These are phyloP conservation scores for Fusarium tuaranense DNA, from an alignment of 2,329 filamentous ascomycete genomes.

Conservation along the genomic window DNA sequence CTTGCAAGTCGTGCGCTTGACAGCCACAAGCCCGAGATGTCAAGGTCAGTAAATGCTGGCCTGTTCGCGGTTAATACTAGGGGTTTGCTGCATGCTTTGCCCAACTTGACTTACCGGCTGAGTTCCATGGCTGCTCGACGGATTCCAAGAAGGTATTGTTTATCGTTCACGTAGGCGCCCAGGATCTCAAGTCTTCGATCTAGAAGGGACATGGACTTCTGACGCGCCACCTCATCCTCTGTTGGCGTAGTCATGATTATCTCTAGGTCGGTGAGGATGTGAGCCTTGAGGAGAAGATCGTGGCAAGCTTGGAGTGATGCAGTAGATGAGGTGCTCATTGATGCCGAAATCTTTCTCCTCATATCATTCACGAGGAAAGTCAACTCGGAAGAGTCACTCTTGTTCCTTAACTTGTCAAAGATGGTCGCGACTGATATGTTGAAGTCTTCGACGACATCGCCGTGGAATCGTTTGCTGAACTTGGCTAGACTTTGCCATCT, in stretches of 20 bases:
- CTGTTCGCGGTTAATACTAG: slow-evolving; percentile 47
- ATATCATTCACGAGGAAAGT: slow-evolving; percentile 69
- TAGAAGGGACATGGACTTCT: slow-evolving; percentile 56
- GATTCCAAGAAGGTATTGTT: slow-evolving; percentile 91
- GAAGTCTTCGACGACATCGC: slow-evolving; percentile 71
- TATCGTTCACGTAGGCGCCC: slow-evolving; percentile 90
- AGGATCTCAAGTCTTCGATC: slow-evolving; percentile 87
- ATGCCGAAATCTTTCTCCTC: slow-evolving; percentile 76
- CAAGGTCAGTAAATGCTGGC: slow-evolving; percentile 73
- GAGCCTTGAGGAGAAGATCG: slow-evolving; percentile 85
- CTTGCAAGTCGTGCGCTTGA: slow-evolving; percentile 86
- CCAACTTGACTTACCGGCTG: slow-evolving; percentile 65
- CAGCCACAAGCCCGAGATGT: slow-evolving; percentile 88
- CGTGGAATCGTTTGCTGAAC: slow-evolving; percentile 69
- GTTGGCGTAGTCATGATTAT: slow-evolving; percentile 69
- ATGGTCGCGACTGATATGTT: slow-evolving; percentile 79
- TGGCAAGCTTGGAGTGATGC: slow-evolving; percentile 87
- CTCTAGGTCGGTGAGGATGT: slow-evolving; percentile 89
- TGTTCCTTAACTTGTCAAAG: slow-evolving; percentile 70
- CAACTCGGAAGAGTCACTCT: slow-evolving; percentile 64
- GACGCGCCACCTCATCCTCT: slow-evolving; percentile 55
- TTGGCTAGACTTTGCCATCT: slow-evolving; percentile 82
- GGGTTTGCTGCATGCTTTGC: neutral
- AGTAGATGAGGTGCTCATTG: slow-evolving; percentile 81
- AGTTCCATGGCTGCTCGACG: slow-evolving; percentile 89